These are phyloP conservation scores for Nidula microcarpa DNA, from an alignment of 768 basidiomycete species.

Conservation along the genomic window DNA sequence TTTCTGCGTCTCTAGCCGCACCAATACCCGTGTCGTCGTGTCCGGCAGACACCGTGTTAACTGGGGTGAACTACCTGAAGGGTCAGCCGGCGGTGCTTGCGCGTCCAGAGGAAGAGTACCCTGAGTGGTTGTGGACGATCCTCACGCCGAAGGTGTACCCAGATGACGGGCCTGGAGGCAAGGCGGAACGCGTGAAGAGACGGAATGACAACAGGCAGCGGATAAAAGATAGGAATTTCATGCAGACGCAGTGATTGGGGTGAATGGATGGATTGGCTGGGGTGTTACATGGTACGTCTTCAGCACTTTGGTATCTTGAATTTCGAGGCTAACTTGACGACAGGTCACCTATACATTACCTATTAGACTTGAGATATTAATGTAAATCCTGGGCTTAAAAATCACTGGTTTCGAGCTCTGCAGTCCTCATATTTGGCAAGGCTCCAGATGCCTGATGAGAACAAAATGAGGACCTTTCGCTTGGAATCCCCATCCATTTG, in stretches of 20 bases:
- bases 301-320: too few species aligned
- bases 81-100: slow-evolving; percentile 76
- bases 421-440: too few species aligned
- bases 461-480: too few species aligned
- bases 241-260: slow-evolving; percentile 66
- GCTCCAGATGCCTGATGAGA: too few species aligned
- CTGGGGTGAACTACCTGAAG: slow-evolving; percentile 82
- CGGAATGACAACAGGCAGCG: slow-evolving; percentile 60
- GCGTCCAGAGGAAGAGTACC: slow-evolving; percentile 79
- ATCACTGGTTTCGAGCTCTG: too few species aligned
- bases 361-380: too few species aligned
- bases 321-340: too few species aligned
- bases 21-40: slow-evolving; percentile 56
- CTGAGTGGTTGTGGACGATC: slow-evolving; percentile 85
- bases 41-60: slow-evolving; percentile 66
- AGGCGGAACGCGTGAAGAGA: slow-evolving; percentile 53
- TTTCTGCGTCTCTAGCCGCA: slow-evolving; percentile 3
- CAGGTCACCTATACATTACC: too few species aligned
- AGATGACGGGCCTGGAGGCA: slow-evolving; percentile 75
- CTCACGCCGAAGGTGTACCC: slow-evolving; percentile 55
- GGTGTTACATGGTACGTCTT: background rate
- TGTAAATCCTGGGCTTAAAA: too few species aligned
- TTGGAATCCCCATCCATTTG: too few species aligned
- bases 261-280: background rate
- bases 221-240: slow-evolving; percentile 82